A percentile compares a stretch with the other conserved stretches of the same genome.
Evolutionary conservation across 2,329 filamentous ascomycete species (phyloP).

Genomic region (Cladosporium sp.): DNA sequence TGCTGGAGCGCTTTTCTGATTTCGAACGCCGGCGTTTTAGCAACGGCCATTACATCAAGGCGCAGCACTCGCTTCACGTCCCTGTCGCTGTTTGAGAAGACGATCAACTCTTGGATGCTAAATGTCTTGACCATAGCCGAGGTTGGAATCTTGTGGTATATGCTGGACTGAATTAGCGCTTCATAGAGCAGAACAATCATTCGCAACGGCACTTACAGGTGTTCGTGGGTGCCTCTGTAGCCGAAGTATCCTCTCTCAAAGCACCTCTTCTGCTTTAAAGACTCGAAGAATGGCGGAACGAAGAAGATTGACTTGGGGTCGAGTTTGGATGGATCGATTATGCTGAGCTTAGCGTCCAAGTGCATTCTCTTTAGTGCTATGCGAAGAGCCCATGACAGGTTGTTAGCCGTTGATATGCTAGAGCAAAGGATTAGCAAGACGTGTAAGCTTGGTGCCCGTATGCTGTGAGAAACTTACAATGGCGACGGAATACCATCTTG

Average conservation of each 20-base stretch:
- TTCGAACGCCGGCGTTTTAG: background rate
- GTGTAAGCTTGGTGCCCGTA: background rate
- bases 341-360: background rate
- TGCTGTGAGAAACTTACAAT: background rate
- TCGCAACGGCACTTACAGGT: background rate
- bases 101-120: background rate
- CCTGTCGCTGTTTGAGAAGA: background rate
- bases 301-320: background rate
- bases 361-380: background rate
- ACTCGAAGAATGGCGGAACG: background rate
- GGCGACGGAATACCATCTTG: background rate
- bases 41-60: background rate
- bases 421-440: background rate
- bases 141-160: background rate
- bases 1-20: background rate
- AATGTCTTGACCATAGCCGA: constrained; percentile 1
- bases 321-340: constrained; percentile 2
- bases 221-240: background rate
- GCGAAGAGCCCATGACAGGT: background rate
- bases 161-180: background rate
- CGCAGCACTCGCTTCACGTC: background rate
- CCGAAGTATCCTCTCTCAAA: background rate
- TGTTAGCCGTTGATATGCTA: background rate
- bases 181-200: background rate
- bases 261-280: background rate